Evolutionary conservation across 371 early-diverging fungal genomes (phyloP), one percentile per base, ranked within the genome.

Genomic region (Mucor irregularis): DNA sequence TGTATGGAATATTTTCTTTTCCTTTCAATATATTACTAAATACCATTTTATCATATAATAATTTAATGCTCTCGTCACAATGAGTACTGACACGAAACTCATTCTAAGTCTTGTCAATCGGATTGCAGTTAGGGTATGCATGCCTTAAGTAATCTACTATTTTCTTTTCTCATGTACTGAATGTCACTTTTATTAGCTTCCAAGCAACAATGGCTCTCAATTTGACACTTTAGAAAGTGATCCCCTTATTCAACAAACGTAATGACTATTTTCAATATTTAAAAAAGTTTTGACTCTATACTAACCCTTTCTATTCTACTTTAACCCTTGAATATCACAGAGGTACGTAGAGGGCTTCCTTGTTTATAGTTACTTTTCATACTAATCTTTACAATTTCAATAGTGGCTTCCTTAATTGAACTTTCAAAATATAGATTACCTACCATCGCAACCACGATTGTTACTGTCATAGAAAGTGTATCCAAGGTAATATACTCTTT

Each of bases 161-260:
- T n/a, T n/a, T n/a, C n/a, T n/a, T n/a, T n/a, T n/a, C n/a, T n/a
- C n/a, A n/a, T n/a, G n/a, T n/a, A n/a, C n/a, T n/a, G n/a, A n/a
- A n/a, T n/a, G n/a, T n/a, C n/a, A n/a, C n/a, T n/a, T n/a, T n/a
- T n/a, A n/a, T n/a, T 44, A 83, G 83, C 68, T 83, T 33, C 75
- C 83, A 17, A 72, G 61, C 45, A 74, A 77, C 45, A 71, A 53
- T n/a, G 78, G 79, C n/a, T 53, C 71, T 25, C 56, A 65, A 26
- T 53, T 81, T 17, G 82, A 82, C 29, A 61, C 67, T n/a, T 65
- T 81, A 53, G 81, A 83, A 56, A 60, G 69, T 43, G 83, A 83
- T 73, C 83, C 83, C 38, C 62, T 83, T 25, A 71, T 83, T 40
- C 74, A 80, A 47, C 83, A 83, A 62, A 82, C 78, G 65, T 64